Base-by-base conservation (phyloP, 257 asterid genomes). In the Penstemon barbatus region DNA sequence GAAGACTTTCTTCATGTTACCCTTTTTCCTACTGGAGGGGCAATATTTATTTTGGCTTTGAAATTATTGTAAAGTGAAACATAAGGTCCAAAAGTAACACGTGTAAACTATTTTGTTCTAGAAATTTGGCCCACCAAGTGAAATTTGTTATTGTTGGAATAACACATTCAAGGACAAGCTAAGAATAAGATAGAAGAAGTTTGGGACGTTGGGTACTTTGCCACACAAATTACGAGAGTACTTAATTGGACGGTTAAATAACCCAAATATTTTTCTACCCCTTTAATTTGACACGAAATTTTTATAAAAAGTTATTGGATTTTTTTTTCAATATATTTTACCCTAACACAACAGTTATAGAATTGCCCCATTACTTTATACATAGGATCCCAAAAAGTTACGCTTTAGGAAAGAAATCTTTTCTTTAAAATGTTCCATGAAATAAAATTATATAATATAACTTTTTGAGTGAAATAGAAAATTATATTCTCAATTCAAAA, bases 81-180 rank as follows among this genome's bases (percentile, higher is more conserved):
- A 55, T 7, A 15, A 15, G 9, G 4, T 36, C 37, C 4, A 7
- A 49, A 41, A 50, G 19, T 46, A 33, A 52, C 8, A 11, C 3
- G 19, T 15, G 8, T 18, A 41, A 44, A 61, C 39, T 4, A 66
- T 8, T 65, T 8, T 44, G 57, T 58, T 71, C 66, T 50, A 50
- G 72, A 70, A 75, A 44, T 8, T 41, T 48, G 45, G 33, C 40
- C 36, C 18, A 44, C 13, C 2, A 12, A 15, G 3, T 68, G 40
- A 37, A 39, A 15, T 68, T 60, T 13, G 62, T 4, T 39, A 66
- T 66, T 61, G 11, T 13, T 41, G 5, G 15, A 66, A 42, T 9
- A 66, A 50, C 68, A 45, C 12, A 4, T 19, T 2, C 44, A 38
- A 0, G 9, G 37, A 6, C 39, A 15, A 15, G 18, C 18, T 15